Percentiles rank a stretch among this genome's conserved stretches.
phyloP scores from a whole-genome alignment of 768 basidiomycete genomes.

The Kwoniella mangroviensis region DNA sequence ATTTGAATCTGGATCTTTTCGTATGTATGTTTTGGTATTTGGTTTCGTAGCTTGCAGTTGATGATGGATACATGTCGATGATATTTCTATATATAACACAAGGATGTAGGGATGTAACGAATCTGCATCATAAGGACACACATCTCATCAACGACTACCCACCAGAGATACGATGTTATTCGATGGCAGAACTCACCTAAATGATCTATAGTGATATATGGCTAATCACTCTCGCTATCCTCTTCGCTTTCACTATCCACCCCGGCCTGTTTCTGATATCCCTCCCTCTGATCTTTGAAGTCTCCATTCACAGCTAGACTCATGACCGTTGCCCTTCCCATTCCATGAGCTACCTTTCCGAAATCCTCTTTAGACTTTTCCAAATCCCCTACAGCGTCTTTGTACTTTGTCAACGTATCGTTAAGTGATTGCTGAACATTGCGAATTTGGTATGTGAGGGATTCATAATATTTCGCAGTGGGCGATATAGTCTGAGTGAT shows the following conservation, averaged over 20 bases:
- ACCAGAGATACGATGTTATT: too few relatives aligned
- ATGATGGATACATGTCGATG: too few relatives aligned
- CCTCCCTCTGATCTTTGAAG: slow-evolving; percentile 5
- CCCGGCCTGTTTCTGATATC: not conserved
- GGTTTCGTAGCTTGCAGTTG: not conserved
- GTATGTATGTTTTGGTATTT: not conserved
- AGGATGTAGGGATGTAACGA: not conserved
- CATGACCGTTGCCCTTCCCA: slow-evolving; percentile 44
- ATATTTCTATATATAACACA: not conserved
- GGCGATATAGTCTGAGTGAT: not conserved
- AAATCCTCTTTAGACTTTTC: slow-evolving; percentile 47
- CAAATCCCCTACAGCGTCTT: slow-evolving; percentile 45
- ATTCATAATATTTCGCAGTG: slow-evolving; percentile 26
- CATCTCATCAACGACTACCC: too few relatives aligned
- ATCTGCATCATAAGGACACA: too few relatives aligned
- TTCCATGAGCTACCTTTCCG: slow-evolving; percentile 40
- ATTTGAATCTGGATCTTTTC: not conserved
- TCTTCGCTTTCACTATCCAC: slow-evolving; percentile 8
- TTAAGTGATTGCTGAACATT: slow-evolving; percentile 37
- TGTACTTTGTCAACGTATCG: slow-evolving; percentile 42
- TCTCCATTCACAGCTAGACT: slow-evolving; percentile 26
- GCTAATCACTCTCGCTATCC: slow-evolving; percentile 19
- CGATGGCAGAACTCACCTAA: too few relatives aligned
- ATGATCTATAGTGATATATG: not conserved
- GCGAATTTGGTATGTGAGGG: slow-evolving; percentile 24